phyloP scores from a whole-genome alignment of 1,139 yeast species.

The Protomyces lactucae-debilis region DNA sequence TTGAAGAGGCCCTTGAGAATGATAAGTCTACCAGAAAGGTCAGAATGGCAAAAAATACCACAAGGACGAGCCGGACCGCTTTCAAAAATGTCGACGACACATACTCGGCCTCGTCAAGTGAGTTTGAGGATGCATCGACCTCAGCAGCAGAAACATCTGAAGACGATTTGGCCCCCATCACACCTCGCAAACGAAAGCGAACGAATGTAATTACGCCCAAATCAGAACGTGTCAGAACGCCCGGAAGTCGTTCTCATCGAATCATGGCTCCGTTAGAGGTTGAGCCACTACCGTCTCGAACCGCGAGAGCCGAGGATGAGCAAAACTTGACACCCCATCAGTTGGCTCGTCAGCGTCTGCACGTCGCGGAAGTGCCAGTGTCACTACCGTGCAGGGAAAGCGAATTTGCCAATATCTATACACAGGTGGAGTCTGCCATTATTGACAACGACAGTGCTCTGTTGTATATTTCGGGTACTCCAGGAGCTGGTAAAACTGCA shows the following conservation, averaged over 20 bases:
- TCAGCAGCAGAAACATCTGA: background rate
- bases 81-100: background rate
- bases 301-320: constrained; percentile 5
- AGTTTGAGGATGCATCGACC: background rate
- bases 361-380: constrained; percentile 59
- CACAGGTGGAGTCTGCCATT: constrained; percentile 71
- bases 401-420: constrained; percentile 70
- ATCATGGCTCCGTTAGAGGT: constrained; percentile 29
- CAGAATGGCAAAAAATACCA: background rate
- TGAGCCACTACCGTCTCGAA: constrained; percentile 34
- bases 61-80: background rate
- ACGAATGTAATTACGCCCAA: background rate
- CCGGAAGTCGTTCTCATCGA: constrained; percentile 11
- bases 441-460: constrained; percentile 73
- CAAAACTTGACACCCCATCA: constrained; percentile 42
- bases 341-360: constrained; percentile 56
- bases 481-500: constrained; percentile 97
- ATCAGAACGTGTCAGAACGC: constrained; percentile 8
- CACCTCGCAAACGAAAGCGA: constrained; percentile 4
- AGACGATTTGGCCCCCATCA: background rate
- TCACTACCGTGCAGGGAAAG: constrained; percentile 82
- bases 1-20: background rate
- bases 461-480: constrained; percentile 89
- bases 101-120: too few species aligned
- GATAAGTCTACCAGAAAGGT: background rate